Conservation (phyloP, 2,329 filamentous ascomycete genomes). For the Paraphaeosphaeria minitans region DNA sequence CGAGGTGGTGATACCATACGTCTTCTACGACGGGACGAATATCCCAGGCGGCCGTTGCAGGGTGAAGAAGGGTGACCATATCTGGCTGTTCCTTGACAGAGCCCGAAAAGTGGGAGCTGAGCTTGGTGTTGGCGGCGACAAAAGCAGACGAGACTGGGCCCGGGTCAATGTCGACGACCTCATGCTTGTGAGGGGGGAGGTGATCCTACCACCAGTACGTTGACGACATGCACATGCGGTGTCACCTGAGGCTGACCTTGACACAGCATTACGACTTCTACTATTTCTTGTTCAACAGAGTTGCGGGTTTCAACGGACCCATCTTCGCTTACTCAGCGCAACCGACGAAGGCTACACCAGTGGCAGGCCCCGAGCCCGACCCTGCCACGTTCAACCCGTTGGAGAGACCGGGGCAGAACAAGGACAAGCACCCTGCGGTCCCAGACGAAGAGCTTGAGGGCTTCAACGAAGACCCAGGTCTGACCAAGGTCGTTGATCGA, state of each 20-base stretch:
- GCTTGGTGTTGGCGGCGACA: slow-evolving; percentile 71
- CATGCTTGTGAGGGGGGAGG: slow-evolving; percentile 85
- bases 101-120: slow-evolving; percentile 90
- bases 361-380: slow-evolving; percentile 23
- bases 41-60: slow-evolving; percentile 82
- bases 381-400: slow-evolving; percentile 48
- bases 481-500: slow-evolving; percentile 94
- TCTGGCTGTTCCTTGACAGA: slow-evolving; percentile 92
- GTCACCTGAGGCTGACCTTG: slow-evolving; percentile 18
- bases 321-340: slow-evolving; percentile 77
- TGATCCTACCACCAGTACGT: slow-evolving; percentile 90
- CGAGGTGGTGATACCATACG: slow-evolving; percentile 89
- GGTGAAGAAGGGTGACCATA: slow-evolving; percentile 89
- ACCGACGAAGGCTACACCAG: slow-evolving; percentile 50
- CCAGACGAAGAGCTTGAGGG: slow-evolving; percentile 69
- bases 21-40: slow-evolving; percentile 95
- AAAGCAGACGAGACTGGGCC: slow-evolving; percentile 82
- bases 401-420: slow-evolving; percentile 43
- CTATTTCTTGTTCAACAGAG: slow-evolving; percentile 92
- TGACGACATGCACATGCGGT: neutral
- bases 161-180: slow-evolving; percentile 93
- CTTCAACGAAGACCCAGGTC: slow-evolving; percentile 72
- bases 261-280: slow-evolving; percentile 93
- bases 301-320: slow-evolving; percentile 70
- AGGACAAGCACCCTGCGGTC: slow-evolving; percentile 38